Evolutionary conservation across 768 basidiomycete species (phyloP).

Genomic region (Leucocoprinus sp.): DNA sequence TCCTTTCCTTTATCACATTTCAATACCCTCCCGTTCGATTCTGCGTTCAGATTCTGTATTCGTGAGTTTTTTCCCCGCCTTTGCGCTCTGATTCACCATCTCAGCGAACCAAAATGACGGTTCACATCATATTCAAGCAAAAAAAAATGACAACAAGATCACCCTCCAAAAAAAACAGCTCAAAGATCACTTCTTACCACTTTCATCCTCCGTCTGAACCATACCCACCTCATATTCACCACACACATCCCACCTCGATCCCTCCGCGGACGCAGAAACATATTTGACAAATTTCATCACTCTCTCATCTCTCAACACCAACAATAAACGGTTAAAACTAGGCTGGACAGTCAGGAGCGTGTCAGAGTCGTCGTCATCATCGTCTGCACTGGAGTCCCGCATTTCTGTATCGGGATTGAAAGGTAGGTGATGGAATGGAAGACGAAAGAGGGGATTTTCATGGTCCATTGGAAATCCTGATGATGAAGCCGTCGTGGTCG

Average conservation of each 20-base stretch:
- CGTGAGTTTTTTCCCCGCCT: too few relatives aligned
- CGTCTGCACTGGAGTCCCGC: constrained; percentile 14
- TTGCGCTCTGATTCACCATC: too few relatives aligned
- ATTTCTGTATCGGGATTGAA: neutral
- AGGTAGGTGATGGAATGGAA: neutral
- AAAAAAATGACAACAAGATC: too few relatives aligned
- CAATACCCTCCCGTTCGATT: too few relatives aligned
- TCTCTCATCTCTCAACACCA: constrained; percentile 87
- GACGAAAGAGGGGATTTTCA: constrained; percentile 10
- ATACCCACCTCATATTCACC: constrained; percentile 89
- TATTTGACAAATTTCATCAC: constrained; percentile 97
- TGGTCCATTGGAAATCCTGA: too few relatives aligned
- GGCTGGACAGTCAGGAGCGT: constrained; percentile 84
- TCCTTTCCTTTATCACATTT: too few relatives aligned
- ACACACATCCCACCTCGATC: constrained; percentile 90
- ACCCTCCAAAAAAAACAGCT: neutral
- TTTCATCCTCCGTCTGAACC: constrained; percentile 36
- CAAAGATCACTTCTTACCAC: neutral
- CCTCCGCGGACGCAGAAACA: constrained; percentile 79
- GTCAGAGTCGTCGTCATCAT: constrained; percentile 60
- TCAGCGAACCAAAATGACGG: too few relatives aligned
- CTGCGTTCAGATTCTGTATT: too few relatives aligned
- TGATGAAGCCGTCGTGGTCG: neutral
- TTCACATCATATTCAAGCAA: too few relatives aligned
- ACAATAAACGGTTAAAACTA: constrained; percentile 79